Percentiles rank a stretch among this genome's conserved stretches.
Conservation (phyloP, 2,329 filamentous ascomycete species). For the Aureobasidium sp. region DNA sequence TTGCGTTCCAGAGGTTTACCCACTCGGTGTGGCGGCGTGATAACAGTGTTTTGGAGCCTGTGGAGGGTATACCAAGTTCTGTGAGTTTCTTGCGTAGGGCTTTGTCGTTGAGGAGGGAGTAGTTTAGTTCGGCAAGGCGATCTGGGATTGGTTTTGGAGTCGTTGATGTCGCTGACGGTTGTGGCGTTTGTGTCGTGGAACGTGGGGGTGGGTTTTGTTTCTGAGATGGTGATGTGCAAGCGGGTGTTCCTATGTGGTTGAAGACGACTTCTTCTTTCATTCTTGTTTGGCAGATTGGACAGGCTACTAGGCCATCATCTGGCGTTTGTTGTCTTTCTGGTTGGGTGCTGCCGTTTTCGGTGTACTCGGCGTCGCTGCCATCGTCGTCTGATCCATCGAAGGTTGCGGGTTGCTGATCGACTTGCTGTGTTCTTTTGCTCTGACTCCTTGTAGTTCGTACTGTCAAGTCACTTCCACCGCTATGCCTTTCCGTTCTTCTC, state of each 20-base stretch:
- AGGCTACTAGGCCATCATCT: slow-evolving; percentile 72
- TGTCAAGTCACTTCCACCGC: slow-evolving; percentile 24
- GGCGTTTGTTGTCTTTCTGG: slow-evolving; percentile 14
- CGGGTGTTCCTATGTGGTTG: slow-evolving; percentile 62
- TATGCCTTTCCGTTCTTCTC: slow-evolving; percentile 26
- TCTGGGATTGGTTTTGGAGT: slow-evolving; percentile 36
- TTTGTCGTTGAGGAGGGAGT: slow-evolving; percentile 75
- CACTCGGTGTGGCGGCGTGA: slow-evolving; percentile 83
- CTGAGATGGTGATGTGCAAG: slow-evolving; percentile 34
- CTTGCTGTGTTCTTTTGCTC: slow-evolving; percentile 25
- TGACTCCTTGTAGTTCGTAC: slow-evolving; percentile 29
- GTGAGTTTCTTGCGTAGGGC: slow-evolving; percentile 71
- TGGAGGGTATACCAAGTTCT: slow-evolving; percentile 69
- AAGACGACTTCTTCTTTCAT: slow-evolving; percentile 79
- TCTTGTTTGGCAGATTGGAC: slow-evolving; percentile 71
- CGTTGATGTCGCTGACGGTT: slow-evolving; percentile 8
- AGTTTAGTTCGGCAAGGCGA: slow-evolving; percentile 73
- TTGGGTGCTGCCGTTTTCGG: slow-evolving; percentile 15
- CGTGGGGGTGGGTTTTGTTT: background rate
- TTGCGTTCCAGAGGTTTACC: slow-evolving; percentile 94
- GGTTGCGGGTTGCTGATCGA: slow-evolving; percentile 22
- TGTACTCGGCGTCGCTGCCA: slow-evolving; percentile 29
- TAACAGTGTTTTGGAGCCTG: slow-evolving; percentile 61
- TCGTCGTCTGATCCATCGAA: slow-evolving; percentile 37
- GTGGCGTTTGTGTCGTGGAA: background rate